Conservation (phyloP, 495 filamentous ascomycete species). For the Pseudevernia furfuracea region DNA sequence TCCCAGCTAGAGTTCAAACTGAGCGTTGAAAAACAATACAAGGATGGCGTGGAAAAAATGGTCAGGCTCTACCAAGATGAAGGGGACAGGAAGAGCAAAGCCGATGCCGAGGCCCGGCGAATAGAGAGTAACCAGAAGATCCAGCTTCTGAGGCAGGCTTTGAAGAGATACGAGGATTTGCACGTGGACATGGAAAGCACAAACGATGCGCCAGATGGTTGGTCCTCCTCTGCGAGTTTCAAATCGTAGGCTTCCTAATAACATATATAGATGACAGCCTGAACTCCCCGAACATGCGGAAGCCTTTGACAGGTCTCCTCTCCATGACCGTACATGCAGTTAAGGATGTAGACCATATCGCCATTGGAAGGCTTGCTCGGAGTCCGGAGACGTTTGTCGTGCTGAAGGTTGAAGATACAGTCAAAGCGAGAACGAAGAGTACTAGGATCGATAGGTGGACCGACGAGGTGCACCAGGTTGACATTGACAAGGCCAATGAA, state of each 20-base stretch:
- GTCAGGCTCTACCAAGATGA: constrained; percentile 95
- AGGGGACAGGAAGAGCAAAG: constrained; percentile 90
- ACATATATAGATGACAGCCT: constrained; percentile 77
- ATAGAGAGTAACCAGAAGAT: constrained; percentile 98
- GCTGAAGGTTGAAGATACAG: constrained; percentile 89
- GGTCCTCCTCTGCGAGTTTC: constrained; percentile 20
- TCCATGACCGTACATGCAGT: constrained; percentile 80
- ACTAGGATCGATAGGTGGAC: constrained; percentile 85
- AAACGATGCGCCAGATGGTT: constrained; percentile 78
- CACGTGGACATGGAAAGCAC: constrained; percentile 87
- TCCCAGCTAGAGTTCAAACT: constrained; percentile 98
- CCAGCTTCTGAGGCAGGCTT: constrained; percentile 84
- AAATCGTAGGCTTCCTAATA: constrained; percentile 15
- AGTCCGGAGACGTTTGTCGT: constrained; percentile 92
- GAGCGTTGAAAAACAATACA: constrained; percentile 98
- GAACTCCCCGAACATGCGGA: constrained; percentile 87
- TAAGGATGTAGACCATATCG: constrained; percentile 90
- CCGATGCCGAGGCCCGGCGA: constrained; percentile 79
- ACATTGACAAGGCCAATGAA: constrained; percentile 97
- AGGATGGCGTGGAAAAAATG: constrained; percentile 99
- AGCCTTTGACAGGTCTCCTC: constrained; percentile 84
- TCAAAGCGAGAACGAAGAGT: constrained; percentile 80
- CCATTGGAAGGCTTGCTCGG: constrained; percentile 74
- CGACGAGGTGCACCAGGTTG: constrained; percentile 79
- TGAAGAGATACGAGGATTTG: constrained; percentile 95